Base-by-base conservation (phyloP, 1,284 basidiomycete species). In the Rhodotorula sp. region DNA sequence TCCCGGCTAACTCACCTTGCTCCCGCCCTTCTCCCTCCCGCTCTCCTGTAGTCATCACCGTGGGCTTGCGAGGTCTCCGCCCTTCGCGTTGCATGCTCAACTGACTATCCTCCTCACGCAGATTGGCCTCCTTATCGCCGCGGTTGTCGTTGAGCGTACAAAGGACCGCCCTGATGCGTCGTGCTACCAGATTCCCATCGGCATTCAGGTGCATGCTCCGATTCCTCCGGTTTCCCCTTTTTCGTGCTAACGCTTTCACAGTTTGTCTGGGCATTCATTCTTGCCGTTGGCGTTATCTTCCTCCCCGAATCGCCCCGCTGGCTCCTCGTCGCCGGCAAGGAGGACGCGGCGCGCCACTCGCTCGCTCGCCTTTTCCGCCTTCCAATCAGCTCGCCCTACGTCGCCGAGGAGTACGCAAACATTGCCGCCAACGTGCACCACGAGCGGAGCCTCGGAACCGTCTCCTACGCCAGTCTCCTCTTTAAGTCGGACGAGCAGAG, bases 41-140 rank as follows among this genome's bases (percentile, higher is more conserved):
- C n/a, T 44, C 39, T 36, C 12, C 36, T 39, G n/a, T n/a, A n/a
- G n/a, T n/a, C n/a, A n/a, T n/a, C n/a, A n/a, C n/a, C n/a, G n/a
- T n/a, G n/a, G n/a, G n/a, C n/a, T n/a, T n/a, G n/a, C n/a, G n/a
- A n/a, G n/a, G n/a, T n/a, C n/a, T n/a, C n/a, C n/a, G n/a, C n/a
- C n/a, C n/a, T n/a, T n/a, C n/a, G n/a, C n/a, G n/a, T n/a, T n/a
- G n/a, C n/a, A n/a, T n/a, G n/a, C n/a, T n/a, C n/a, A n/a, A 12
- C 44, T 44, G 44, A 44, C 44, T 44, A 15, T 27, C 21, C 7
- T 9, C 4, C 15, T 12, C 74, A 71, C 79, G 69, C 48, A 83
- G 74, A 90, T 94, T 79, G 91, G 92, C 79, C 82, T 93, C 59
- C 85, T 94, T 60, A 84, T 93, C 69, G 89, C 92, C 51, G 82